Evolutionary conservation across 1,284 basidiomycete species (phyloP), one percentile per base, ranked within the genome.

Genomic region (Farysia itapuensis): DNA sequence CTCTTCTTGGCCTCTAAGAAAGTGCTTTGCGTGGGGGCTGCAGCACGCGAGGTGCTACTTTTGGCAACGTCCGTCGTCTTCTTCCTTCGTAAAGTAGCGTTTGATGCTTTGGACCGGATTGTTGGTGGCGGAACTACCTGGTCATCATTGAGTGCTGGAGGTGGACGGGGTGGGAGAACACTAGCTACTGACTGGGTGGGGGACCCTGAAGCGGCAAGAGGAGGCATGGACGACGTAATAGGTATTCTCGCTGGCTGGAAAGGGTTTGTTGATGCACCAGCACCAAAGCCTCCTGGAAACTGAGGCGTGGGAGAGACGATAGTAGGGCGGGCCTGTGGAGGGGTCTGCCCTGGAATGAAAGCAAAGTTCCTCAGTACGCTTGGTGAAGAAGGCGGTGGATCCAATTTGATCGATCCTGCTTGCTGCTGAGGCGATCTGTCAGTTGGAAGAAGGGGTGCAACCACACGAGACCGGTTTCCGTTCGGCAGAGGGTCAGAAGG

Each of bases 121-220:
- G n/a, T 13, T 18, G 36, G 36, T n/a, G 36, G 36, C 7, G 36
- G 22, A 28, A 38, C 36, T 18, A 38, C 18, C 21, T 28, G 20
- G 18, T 38, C 20, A 28, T 38, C 36, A 7, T 28, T 24, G 6
- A 5, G 5, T 7, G 15, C 24, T 14, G 37, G 37, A 5, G 25
- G 9, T 5, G 37, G 16, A 13, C 25, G 37, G 12, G 25, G 6
- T 5, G 24, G 25, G 12, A 13, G 25, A 15, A 24, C 16, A 13
- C 13, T 22, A 37, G 4, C 21, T 24, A 13, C 22, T 16, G 30
- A 16, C 15, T 11, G 9, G 13, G n/a, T n/a, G n/a, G n/a, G n/a
- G n/a, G n/a, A n/a, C n/a, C n/a, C n/a, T n/a, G n/a, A n/a, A n/a
- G 18, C 12, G 9, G 34, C 15, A 6, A 35, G 15, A 6, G 34